These are phyloP conservation scores for Nasturtium officinale DNA, from an alignment of 345 rosid species.

Conservation along the genomic window DNA sequence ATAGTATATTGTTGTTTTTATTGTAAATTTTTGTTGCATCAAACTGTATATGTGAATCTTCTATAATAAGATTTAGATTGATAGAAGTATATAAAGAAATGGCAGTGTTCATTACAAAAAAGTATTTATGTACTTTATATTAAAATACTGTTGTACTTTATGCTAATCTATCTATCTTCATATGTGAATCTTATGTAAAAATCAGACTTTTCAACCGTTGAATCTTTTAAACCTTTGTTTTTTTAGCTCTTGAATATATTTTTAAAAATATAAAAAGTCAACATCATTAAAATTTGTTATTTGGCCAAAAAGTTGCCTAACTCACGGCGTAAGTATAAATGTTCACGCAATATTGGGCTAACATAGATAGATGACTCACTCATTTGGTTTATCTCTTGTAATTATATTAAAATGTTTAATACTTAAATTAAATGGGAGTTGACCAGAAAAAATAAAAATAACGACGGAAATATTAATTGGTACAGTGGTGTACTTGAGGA, in stretches of 20 bases:
- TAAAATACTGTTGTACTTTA: not conserved
- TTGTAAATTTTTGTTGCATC: too few relatives aligned
- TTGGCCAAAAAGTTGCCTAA: not conserved
- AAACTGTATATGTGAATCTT: not conserved
- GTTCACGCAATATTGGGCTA: conserved; percentile 1
- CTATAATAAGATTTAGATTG: not conserved
- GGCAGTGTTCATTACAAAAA: not conserved
- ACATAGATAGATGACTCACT: not conserved
- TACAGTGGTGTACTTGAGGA: not conserved
- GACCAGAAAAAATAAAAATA: too few relatives aligned
- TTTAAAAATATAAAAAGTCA: not conserved
- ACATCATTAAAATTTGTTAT: not conserved
- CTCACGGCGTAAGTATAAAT: not conserved
- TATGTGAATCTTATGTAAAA: conserved; percentile 12
- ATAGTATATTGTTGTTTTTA: too few relatives aligned
- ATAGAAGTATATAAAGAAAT: not conserved
- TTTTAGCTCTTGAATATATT: not conserved
- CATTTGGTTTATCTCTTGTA: not conserved
- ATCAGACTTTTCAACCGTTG: not conserved
- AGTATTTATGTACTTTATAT: too few relatives aligned
- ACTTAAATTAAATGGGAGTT: not conserved
- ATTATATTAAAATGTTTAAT: not conserved
- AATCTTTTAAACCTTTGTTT: not conserved
- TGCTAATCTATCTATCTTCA: not conserved
- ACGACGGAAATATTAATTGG: too few relatives aligned